Evolutionary conservation across 495 filamentous ascomycete genomes (phyloP).

Genomic region (Oidiodendron maius): DNA sequence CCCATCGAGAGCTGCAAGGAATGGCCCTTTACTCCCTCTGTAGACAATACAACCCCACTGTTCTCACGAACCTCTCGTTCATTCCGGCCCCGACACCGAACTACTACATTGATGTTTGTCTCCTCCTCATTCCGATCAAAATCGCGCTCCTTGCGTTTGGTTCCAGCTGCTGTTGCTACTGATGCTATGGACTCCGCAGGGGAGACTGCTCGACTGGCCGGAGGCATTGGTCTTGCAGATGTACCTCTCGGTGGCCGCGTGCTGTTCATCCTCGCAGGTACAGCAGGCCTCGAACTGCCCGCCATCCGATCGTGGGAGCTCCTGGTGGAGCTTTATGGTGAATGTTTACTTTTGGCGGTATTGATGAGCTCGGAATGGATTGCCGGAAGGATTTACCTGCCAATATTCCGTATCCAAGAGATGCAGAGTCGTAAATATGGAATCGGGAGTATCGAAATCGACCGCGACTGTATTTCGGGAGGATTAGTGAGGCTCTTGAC

Average conservation of each 20-base stretch:
- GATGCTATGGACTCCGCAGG: conserved; percentile 60
- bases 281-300: conserved; percentile 46
- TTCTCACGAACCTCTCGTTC: conserved; percentile 90
- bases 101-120: conserved; percentile 96
- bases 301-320: conserved; percentile 36
- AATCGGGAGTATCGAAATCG: too few species aligned
- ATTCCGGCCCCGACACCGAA: conserved; percentile 87
- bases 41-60: conserved; percentile 82
- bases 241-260: conserved; percentile 52
- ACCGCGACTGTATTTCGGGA: too few species aligned
- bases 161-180: conserved; percentile 35
- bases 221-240: conserved; percentile 24
- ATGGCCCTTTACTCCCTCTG: conserved; percentile 80
- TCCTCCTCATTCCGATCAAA: conserved; percentile 73
- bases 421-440: too few species aligned
- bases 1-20: conserved; percentile 87
- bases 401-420: too few species aligned
- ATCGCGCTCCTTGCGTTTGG: conserved; percentile 78
- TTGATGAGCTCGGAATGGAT: too few species aligned
- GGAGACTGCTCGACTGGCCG: conserved; percentile 46
- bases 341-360: not conserved
- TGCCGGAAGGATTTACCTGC: too few species aligned
- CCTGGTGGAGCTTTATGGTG: conserved; percentile 4
- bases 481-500: too few species aligned
- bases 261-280: conserved; percentile 44